Evolutionary conservation across 345 rosid genomes (phyloP).

Genomic region (Eucalyptus lansdowneana): DNA sequence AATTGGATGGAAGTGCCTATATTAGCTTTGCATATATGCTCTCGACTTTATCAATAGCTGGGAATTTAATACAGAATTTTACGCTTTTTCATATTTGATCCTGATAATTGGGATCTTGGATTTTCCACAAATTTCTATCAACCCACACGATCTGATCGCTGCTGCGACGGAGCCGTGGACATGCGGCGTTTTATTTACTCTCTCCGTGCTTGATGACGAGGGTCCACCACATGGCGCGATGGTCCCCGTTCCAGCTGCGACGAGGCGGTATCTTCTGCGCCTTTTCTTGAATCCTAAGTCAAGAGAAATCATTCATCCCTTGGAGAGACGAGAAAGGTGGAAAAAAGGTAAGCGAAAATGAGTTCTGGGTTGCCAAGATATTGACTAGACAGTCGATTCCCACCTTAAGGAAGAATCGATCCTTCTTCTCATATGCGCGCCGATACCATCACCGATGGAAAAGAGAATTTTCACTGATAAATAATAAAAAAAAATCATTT

Average conservation of each 20-base stretch:
- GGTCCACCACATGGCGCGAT: neutral
- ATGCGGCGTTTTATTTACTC: neutral
- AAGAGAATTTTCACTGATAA: neutral
- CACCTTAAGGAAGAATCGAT: neutral
- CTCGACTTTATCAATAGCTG: no score
- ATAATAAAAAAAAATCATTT: neutral
- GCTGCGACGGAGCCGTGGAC: neutral
- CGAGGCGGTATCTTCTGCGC: neutral
- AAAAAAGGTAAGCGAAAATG: neutral
- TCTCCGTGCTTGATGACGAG: neutral
- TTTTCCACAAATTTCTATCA: no score
- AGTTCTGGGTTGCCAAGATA: neutral
- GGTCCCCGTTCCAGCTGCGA: neutral
- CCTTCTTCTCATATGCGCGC: neutral
- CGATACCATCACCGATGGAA: neutral
- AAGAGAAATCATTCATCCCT: neutral
- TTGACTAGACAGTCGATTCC: neutral
- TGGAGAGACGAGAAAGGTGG: neutral
- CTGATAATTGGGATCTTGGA: no score
- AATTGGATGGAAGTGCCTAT: fast-evolving
- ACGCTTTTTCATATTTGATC: no score
- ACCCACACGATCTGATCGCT: neutral
- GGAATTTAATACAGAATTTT: no score
- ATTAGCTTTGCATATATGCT: fast-evolving
- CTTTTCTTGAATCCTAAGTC: neutral